Conservation (phyloP, 129 eudicot species). For the Flaveria brownii region DNA sequence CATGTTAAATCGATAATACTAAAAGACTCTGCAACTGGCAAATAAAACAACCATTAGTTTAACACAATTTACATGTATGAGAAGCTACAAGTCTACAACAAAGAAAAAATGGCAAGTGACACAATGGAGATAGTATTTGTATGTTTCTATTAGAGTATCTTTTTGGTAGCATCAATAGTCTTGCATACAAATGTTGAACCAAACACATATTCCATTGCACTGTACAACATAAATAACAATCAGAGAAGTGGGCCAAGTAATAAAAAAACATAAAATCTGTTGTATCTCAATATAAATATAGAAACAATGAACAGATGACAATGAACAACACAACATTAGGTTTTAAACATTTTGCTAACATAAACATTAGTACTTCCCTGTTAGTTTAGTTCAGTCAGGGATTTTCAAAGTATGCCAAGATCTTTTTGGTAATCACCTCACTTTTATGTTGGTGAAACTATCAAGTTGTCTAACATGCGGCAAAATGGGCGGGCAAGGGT, state of each 20-base stretch:
- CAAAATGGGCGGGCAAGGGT: too few relatives aligned
- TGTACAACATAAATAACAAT: constrained; percentile 51
- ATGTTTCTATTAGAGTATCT: constrained; percentile 49
- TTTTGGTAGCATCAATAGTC: constrained; percentile 75
- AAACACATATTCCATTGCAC: constrained; percentile 95
- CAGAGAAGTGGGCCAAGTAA: background rate
- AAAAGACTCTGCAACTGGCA: background rate
- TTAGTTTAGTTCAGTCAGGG: constrained; percentile 74
- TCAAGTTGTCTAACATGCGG: too few relatives aligned
- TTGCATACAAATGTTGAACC: constrained; percentile 96
- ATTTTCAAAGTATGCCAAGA: constrained; percentile 92
- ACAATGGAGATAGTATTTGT: background rate
- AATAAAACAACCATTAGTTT: background rate
- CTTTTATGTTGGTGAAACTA: constrained; percentile 10
- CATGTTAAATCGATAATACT: background rate
- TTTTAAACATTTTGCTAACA: background rate
- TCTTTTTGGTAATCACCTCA: constrained; percentile 64
- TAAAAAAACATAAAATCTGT: constrained; percentile 1
- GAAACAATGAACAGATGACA: constrained; percentile 5
- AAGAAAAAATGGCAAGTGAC: background rate
- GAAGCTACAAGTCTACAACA: background rate
- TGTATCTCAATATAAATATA: constrained; percentile 1
- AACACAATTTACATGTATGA: constrained; percentile 17
- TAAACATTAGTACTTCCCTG: constrained; percentile 64
- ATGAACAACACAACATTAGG: background rate